A percentile compares a stretch with the other conserved stretches of the same genome.
Conservation (phyloP, 495 filamentous ascomycete genomes). For the Aspergillus asperescens region DNA sequence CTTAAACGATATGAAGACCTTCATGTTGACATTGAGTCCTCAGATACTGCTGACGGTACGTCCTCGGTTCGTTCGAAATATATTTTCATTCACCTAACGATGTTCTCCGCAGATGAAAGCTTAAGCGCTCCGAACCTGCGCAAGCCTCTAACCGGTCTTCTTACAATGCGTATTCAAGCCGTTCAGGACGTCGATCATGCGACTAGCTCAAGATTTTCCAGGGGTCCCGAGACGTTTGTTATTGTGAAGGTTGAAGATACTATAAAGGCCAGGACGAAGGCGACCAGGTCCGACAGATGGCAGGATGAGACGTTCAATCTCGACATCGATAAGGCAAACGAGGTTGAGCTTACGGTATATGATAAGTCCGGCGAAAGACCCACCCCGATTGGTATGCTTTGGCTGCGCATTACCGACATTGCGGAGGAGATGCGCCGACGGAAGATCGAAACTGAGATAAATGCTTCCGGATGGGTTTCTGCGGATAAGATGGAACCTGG, state of each 20-base stretch:
- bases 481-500: constrained; percentile 82
- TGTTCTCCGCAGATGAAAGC: constrained; percentile 70
- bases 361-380: constrained; percentile 86
- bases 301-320: constrained; percentile 83
- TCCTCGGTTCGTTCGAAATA: neutral
- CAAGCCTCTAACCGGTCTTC: constrained; percentile 84
- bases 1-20: constrained; percentile 96
- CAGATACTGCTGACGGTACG: constrained; percentile 81
- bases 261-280: constrained; percentile 80
- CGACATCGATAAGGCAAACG: constrained; percentile 95
- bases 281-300: constrained; percentile 84
- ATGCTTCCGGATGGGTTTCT: constrained; percentile 89
- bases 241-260: constrained; percentile 94
- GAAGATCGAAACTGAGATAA: constrained; percentile 92
- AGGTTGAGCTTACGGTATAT: constrained; percentile 96
- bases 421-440: constrained; percentile 96
- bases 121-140: constrained; percentile 91
- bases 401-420: constrained; percentile 95
- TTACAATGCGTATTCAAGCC: constrained; percentile 78
- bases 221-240: constrained; percentile 91
- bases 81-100: constrained; percentile 1
- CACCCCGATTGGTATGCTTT: constrained; percentile 89
- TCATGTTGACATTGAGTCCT: constrained; percentile 85
- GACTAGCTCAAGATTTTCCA: constrained; percentile 74
- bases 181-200: constrained; percentile 96